Evolutionary conservation across 1,139 yeast species (phyloP).

Genomic region (Pichia kudriavzevii): DNA sequence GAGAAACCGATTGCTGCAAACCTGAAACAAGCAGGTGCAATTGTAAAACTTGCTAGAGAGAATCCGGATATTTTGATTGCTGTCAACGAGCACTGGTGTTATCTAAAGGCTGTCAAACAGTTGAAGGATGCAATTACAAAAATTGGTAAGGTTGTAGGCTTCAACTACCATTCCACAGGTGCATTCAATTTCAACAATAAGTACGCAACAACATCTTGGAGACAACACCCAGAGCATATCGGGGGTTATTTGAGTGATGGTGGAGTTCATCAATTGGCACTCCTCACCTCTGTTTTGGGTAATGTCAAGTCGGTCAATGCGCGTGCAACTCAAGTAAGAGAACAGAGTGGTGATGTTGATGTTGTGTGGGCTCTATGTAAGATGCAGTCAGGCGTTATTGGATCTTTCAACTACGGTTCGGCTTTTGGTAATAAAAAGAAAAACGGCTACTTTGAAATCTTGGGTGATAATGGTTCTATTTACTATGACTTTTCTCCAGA

Average conservation of each 20-base stretch:
- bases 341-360: constrained; percentile 76
- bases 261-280: constrained; percentile 90
- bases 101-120: constrained; percentile 46
- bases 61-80: constrained; percentile 48
- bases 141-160: constrained; percentile 71
- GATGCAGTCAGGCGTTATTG: constrained; percentile 54
- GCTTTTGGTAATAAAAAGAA: constrained; percentile 83
- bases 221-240: constrained; percentile 79
- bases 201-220: constrained; percentile 72
- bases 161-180: constrained; percentile 76
- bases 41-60: constrained; percentile 58
- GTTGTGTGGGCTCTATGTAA: constrained; percentile 62
- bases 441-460: constrained; percentile 55
- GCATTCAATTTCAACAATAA: constrained; percentile 60
- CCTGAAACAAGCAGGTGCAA: constrained; percentile 67
- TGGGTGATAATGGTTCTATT: constrained; percentile 72
- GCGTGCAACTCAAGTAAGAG: constrained; percentile 64
- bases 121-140: constrained; percentile 51
- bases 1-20: constrained; percentile 93
- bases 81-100: constrained; percentile 82
- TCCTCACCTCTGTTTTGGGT: constrained; percentile 78
- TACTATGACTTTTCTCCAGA: constrained; percentile 55
- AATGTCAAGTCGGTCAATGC: constrained; percentile 62
- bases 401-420: constrained; percentile 85
- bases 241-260: constrained; percentile 92